Conservation (phyloP, 1,139 yeast species). For the Scheffersomyces insectosa region DNA sequence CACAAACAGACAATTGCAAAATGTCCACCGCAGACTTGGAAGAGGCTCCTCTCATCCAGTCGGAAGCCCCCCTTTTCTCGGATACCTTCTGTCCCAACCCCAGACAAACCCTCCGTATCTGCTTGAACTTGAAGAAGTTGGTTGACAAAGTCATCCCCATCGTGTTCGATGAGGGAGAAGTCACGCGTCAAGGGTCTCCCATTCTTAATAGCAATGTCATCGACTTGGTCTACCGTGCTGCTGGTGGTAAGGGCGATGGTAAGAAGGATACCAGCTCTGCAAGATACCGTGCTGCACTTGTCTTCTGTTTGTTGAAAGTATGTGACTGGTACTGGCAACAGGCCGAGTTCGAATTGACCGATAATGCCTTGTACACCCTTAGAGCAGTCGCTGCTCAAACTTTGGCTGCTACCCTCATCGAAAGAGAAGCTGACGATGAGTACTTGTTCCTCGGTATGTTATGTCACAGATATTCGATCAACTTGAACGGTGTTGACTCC, state of each 20-base stretch:
- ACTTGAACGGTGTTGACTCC: constrained; percentile 61
- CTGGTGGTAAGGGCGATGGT: constrained; percentile 78
- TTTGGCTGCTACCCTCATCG: constrained; percentile 70
- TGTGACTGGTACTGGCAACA: constrained; percentile 75
- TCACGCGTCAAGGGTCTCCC: constrained; percentile 61
- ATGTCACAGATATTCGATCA: constrained; percentile 72
- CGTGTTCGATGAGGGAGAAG: constrained; percentile 50
- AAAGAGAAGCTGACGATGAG: constrained; percentile 55
- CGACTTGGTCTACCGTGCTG: constrained; percentile 65
- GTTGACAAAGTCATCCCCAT: constrained; percentile 74
- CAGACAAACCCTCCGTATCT: constrained; percentile 71
- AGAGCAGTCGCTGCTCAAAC: constrained; percentile 72
- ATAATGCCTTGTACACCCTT: constrained; percentile 60
- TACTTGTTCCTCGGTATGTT: constrained; percentile 75
- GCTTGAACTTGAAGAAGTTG: constrained; percentile 68
- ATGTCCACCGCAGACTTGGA: constrained; percentile 1
- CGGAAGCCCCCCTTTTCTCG: constrained; percentile 2
- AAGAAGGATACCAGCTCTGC: constrained; percentile 53
- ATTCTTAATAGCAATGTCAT: constrained; percentile 62
- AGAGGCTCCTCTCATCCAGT: constrained; percentile 1
- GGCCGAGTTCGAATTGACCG: constrained; percentile 61
- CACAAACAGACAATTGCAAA: neutral
- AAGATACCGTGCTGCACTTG: constrained; percentile 65
- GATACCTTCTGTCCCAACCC: constrained; percentile 51
- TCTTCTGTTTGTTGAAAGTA: constrained; percentile 74